phyloP scores from a whole-genome alignment of 2,329 filamentous ascomycete genomes.

The Colletotrichum kahawae region DNA sequence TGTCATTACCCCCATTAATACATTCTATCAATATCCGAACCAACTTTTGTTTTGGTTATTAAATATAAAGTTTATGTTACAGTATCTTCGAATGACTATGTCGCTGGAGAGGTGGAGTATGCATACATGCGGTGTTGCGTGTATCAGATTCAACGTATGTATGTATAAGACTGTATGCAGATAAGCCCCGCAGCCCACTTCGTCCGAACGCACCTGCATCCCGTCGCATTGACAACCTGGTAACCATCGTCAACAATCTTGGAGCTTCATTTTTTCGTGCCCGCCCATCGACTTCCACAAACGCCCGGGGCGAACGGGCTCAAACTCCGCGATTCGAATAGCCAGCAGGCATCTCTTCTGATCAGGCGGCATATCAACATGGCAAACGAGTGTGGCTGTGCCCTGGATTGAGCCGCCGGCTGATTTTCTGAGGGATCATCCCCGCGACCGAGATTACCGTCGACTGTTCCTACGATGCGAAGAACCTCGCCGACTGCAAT shows the following conservation, averaged over 20 bases:
- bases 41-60: fast-evolving
- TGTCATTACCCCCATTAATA: fast-evolving
- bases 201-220: not conserved
- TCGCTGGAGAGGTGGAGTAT: fast-evolving
- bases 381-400: not conserved
- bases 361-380: not conserved
- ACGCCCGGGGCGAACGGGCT: not conserved
- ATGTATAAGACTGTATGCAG: fast-evolving
- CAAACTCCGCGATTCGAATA: not conserved
- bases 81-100: fast-evolving
- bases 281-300: not conserved
- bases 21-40: fast-evolving
- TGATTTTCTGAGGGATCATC: not conserved
- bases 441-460: not conserved
- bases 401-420: not conserved
- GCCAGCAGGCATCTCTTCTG: not conserved
- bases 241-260: not conserved
- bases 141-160: fast-evolving
- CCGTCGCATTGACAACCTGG: not conserved
- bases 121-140: fast-evolving
- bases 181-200: not conserved
- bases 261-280: not conserved
- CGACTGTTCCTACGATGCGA: not conserved
- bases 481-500: not conserved
- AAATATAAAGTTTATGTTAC: not conserved